phyloP scores from a whole-genome alignment of 169 alveolate species.

The Babesia ovis region DNA sequence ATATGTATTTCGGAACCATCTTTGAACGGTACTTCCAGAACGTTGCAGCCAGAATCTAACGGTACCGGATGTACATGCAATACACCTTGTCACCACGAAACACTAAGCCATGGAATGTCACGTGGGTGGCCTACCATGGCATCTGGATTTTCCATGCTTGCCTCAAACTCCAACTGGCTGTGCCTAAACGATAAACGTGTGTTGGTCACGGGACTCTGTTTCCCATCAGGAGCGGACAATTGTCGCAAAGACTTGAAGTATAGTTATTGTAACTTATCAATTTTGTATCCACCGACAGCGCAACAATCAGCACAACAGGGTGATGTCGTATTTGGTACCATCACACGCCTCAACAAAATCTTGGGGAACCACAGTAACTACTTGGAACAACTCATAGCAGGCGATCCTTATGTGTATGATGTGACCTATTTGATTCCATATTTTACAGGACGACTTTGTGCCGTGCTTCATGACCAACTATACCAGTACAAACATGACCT shows the following conservation, averaged over 20 bases:
- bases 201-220: background rate
- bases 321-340: slow-evolving; percentile 19
- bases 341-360: slow-evolving; percentile 24
- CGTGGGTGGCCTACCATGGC: slow-evolving; percentile 33
- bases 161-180: slow-evolving; percentile 14
- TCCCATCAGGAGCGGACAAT: background rate
- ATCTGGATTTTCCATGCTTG: background rate
- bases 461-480: slow-evolving; percentile 27
- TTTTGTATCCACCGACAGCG: slow-evolving; percentile 24
- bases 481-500: slow-evolving; percentile 17
- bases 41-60: background rate
- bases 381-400: slow-evolving; percentile 12
- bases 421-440: slow-evolving; percentile 25
- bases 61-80: background rate
- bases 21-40: background rate
- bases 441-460: slow-evolving; percentile 28
- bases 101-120: slow-evolving; percentile 8
- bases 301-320: background rate
- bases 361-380: slow-evolving; percentile 4
- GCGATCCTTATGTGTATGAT: slow-evolving; percentile 39
- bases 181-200: slow-evolving; percentile 23
- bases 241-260: background rate
- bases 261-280: slow-evolving; percentile 20
- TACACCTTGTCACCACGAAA: background rate
- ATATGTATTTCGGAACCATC: slow-evolving; percentile 10